Percentiles rank a stretch among this genome's conserved stretches.
phyloP scores from a whole-genome alignment of 192 early-diverging fungal genomes.

The Piromyces finnis region DNA sequence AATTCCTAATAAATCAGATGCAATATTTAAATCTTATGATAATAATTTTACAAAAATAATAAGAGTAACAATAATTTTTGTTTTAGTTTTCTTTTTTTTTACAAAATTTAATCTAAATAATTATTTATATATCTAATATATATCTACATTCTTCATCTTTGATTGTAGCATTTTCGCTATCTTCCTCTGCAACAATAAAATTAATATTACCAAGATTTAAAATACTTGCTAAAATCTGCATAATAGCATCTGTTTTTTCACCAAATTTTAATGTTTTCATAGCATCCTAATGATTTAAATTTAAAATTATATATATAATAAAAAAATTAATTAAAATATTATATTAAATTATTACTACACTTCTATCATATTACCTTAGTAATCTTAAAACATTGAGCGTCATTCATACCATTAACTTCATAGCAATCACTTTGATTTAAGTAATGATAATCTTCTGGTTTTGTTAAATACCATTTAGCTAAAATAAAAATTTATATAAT shows the following conservation, averaged over 20 bases:
- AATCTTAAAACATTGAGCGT: slow-evolving; percentile 63
- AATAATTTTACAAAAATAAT: no score
- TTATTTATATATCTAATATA: background rate
- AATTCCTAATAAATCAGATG: slow-evolving; percentile 67
- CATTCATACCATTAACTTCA: slow-evolving; percentile 78
- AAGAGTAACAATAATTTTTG: no score
- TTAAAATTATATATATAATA: slow-evolving; percentile 66
- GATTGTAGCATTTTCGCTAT: background rate
- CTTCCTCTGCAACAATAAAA: slow-evolving; percentile 29
- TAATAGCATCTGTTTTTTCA: slow-evolving; percentile 64
- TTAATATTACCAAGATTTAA: slow-evolving; percentile 90
- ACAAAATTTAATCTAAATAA: no score
- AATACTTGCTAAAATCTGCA: slow-evolving; percentile 80
- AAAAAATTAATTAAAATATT: slow-evolving; percentile 28
- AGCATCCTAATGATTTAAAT: slow-evolving; percentile 55
- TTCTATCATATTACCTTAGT: slow-evolving; percentile 35
- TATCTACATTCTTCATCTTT: background rate
- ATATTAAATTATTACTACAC: no score
- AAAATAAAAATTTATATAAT: background rate
- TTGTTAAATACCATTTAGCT: slow-evolving; percentile 10
- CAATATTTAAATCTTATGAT: slow-evolving; percentile 38
- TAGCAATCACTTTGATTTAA: background rate
- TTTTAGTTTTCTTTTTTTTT: no score
- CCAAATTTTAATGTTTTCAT: slow-evolving; percentile 1
- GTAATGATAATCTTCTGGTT: slow-evolving; percentile 21